Percentiles rank a stretch among this genome's conserved stretches.
Evolutionary conservation across 805 yeast species (phyloP).

Genomic region (Myxozyma lipomycoides): DNA sequence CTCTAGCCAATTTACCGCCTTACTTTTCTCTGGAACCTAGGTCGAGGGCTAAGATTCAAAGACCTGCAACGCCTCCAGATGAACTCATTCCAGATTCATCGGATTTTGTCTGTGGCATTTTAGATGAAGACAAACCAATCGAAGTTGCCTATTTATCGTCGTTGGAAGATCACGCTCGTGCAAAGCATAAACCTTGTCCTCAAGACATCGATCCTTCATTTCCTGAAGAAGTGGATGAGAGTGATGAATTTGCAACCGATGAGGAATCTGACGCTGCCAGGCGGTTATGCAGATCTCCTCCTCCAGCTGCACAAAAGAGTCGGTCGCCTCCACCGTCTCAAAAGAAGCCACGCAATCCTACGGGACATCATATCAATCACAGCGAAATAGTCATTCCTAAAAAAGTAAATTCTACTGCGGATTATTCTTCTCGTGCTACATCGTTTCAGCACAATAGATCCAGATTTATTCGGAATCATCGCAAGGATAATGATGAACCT

Average conservation of each 20-base stretch:
- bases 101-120: constrained; percentile 32
- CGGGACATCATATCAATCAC: not conserved
- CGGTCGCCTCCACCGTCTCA: constrained; percentile 1
- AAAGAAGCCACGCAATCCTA: not conserved
- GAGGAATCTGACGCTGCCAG: constrained; percentile 2
- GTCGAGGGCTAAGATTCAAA: constrained; percentile 2
- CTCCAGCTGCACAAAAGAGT: not conserved
- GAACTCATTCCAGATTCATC: constrained; percentile 30
- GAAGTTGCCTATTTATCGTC: constrained; percentile 30
- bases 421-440: constrained; percentile 1
- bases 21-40: constrained; percentile 1
- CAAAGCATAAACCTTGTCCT: constrained; percentile 21
- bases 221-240: constrained; percentile 20
- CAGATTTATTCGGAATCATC: not conserved
- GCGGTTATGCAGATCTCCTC: constrained; percentile 5
- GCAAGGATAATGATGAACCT: not conserved
- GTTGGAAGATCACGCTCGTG: constrained; percentile 17
- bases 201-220: constrained; percentile 33
- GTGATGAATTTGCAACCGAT: not conserved
- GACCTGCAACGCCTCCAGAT: constrained; percentile 30
- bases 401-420: constrained; percentile 8
- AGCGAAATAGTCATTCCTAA: not conserved
- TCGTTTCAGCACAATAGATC: constrained; percentile 14
- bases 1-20: not conserved
- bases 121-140: constrained; percentile 31